Evolutionary conservation across 768 basidiomycete species (phyloP).

Genomic region (Auricularia cornea): DNA sequence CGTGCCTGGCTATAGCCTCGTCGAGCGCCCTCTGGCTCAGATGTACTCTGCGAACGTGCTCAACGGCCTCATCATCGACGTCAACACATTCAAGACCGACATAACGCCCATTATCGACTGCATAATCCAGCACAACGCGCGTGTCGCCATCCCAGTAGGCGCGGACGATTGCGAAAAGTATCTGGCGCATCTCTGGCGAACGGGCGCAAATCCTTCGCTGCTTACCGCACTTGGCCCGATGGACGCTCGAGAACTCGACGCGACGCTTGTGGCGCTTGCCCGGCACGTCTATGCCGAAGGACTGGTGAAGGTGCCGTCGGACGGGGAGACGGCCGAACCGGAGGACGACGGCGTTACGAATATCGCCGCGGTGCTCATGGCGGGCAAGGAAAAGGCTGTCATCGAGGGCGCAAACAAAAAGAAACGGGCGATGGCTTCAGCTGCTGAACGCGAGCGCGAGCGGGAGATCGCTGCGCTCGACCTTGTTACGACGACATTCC

Average conservation of each 20-base stretch:
- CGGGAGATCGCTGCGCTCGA: constrained; percentile 79
- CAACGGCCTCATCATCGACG: constrained; percentile 72
- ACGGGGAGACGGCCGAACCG: constrained; percentile 52
- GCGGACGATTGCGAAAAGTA: constrained; percentile 64
- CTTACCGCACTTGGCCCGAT: constrained; percentile 47
- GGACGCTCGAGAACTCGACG: constrained; percentile 32
- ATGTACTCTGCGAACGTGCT: constrained; percentile 68
- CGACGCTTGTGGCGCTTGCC: constrained; percentile 54
- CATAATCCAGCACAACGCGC: constrained; percentile 46
- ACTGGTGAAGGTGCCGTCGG: constrained; percentile 63
- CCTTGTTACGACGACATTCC: constrained; percentile 67
- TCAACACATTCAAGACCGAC: constrained; percentile 68
- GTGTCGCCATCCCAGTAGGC: constrained; percentile 54
- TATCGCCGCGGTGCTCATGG: constrained; percentile 82
- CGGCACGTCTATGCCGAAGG: constrained; percentile 55
- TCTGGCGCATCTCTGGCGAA: constrained; percentile 61
- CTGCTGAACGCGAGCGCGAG: constrained; percentile 72
- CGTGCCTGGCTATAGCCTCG: constrained; percentile 68
- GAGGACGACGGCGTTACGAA: constrained; percentile 86
- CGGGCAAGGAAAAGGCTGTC: constrained; percentile 84
- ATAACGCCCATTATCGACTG: constrained; percentile 73
- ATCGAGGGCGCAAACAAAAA: constrained; percentile 82
- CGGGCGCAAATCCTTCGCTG: constrained; percentile 49
- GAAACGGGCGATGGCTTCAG: constrained; percentile 62
- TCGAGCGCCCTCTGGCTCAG: constrained; percentile 79